Base-by-base conservation (phyloP, 495 filamentous ascomycete species). In the Paragyromitra xinjiangensis region DNA sequence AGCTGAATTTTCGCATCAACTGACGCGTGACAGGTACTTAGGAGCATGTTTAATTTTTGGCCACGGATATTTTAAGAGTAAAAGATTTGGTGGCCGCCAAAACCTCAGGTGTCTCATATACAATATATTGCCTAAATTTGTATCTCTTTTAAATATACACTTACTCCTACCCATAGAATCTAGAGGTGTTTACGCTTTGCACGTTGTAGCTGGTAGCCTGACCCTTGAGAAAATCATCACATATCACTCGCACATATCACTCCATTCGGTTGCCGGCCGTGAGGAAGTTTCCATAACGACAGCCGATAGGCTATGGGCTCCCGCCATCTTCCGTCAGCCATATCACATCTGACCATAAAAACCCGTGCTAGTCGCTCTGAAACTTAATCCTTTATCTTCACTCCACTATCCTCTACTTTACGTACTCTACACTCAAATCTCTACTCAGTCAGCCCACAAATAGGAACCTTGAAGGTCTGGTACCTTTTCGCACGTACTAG, bases 41-140 rank as follows among this genome's bases (percentile, higher is more conserved):
- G 69, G 56, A 3, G 59, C 59, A 64, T 64, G 69, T 45, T 72
- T 72, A 45, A 53, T 50, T 29, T 55, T 58, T 51, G 26, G 11
- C 12, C 3, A n/a, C 4, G 48, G 5, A 16, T 19, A 34, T 34
- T 34, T 34, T 34, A 24, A 34, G 34, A 61, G 58, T 39, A 56
- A 19, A 56, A 56, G 44, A 9, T 3, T 1, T 22, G 22, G 8
- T 9, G 19, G 26, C 34, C 12, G 12, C 56, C 12, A 59, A 59
- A 29, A 16, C 11, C 26, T 24, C 4, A n/a, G n/a, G 11, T 59
- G 24, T 29, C 26, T 59, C 56, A n/a, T 34, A 59, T 59, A 59
- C 12, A 6, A 34, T 59, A 11, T 12, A 34, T 6, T 11, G 5
- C 24, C 53, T 12, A 26, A 26, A 11, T 6, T 22, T 5, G n/a